Evolutionary conservation across 2,329 filamentous ascomycete genomes (phyloP).

Genomic region (Neocucurbitaria cava): DNA sequence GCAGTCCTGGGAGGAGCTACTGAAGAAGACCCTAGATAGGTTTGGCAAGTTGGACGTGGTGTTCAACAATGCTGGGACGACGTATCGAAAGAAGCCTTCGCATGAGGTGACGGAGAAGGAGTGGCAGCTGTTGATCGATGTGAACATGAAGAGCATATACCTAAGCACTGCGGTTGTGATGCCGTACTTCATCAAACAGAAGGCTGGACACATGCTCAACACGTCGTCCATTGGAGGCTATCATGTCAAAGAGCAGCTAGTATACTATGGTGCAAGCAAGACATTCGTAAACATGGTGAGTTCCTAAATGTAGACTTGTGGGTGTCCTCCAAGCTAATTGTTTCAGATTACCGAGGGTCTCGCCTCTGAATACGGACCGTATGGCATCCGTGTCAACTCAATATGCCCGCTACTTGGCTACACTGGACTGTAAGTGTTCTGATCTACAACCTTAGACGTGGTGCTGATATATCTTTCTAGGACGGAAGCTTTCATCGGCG

Average conservation of each 20-base stretch:
- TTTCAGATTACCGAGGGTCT: not conserved
- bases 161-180: not conserved
- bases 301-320: not conserved
- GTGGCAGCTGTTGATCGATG: not conserved
- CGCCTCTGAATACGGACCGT: not conserved
- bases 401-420: not conserved
- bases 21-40: not conserved
- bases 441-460: not conserved
- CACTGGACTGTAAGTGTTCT: not conserved
- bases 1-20: not conserved
- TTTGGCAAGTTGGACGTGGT: not conserved
- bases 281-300: not conserved
- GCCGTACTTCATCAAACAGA: not conserved
- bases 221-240: not conserved
- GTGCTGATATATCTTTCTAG: not conserved
- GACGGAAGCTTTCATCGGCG: not conserved
- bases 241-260: not conserved
- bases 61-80: not conserved
- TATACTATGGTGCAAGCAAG: not conserved
- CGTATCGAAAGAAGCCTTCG: not conserved
- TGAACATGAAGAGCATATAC: not conserved
- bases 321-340: not conserved
- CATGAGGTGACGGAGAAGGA: not conserved
- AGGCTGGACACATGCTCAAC: not conserved
- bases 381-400: not conserved